Base-by-base conservation (phyloP, 1,284 basidiomycete genomes). In the Rhodotorula sp. region DNA sequence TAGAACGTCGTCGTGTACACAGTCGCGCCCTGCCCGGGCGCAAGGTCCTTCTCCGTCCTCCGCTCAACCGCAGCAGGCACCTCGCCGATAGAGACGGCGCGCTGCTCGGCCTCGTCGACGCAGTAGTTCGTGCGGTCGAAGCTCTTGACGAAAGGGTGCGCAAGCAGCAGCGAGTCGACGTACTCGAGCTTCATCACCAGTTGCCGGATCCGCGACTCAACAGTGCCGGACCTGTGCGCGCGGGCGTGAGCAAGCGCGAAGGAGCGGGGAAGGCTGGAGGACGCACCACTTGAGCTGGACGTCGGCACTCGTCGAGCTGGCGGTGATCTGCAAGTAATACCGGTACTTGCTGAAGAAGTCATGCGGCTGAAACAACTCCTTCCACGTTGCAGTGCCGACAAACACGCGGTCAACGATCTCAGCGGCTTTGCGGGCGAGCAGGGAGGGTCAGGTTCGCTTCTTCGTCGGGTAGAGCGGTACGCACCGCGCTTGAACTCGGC, bases 291-390 rank as follows among this genome's bases (percentile, higher is more conserved):
- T 97, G 74, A 94, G 89, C 81, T 99, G 94, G 29, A 91, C 84
- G 36, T 97, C 94, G 5, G 89, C 81, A 56, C 89, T 88, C 89
- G 65, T 93, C 89, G 53, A 81, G 17, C 94, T 95, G 13, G 96
- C 95, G 68, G 96, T 93, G 39, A 99, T 90, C 87, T 97, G 94
- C n/a, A 99, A 87, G 81, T 99, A 99, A 84, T 97, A 94, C 74
- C 92, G 90, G 83, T 99, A 99, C 83, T 91, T 92, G 82, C 91
- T 88, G 85, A 98, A 99, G 82, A 99, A 99, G 83, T 98, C 94
- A 81, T 96, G 93, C 80, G 92, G 93, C 61, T 88, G 84, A 80
- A 99, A 99, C 34, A 99, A 85, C 80, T 94, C 92, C 68, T 89
- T 88, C 96, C 97, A 99, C 62, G 86, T 85, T n/a, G 90, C 88